Evolutionary conservation across 352 stramenopile genomes (phyloP).

Genomic region (Globisporangium nunn): DNA sequence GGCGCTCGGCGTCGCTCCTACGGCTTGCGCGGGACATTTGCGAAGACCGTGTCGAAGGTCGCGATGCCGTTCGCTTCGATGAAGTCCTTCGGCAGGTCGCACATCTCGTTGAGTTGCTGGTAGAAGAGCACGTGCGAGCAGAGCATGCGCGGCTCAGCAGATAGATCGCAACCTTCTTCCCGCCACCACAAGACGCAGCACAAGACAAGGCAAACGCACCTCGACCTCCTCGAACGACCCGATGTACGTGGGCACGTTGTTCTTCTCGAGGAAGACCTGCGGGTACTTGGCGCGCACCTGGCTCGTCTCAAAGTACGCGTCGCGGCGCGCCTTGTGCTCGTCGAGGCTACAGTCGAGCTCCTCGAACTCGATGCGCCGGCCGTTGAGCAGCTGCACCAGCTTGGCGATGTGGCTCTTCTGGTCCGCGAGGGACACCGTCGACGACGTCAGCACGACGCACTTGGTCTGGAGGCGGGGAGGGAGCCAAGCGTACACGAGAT

Average conservation of each 20-base stretch:
- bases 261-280: constrained; percentile 69
- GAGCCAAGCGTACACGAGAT: not conserved
- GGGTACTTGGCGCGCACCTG: constrained; percentile 81
- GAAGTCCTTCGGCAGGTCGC: constrained; percentile 67
- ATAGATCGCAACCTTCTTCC: not conserved
- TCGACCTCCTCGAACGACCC: constrained; percentile 80
- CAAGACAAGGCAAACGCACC: constrained; percentile 17
- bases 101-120: constrained; percentile 81
- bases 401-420: constrained; percentile 75
- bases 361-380: constrained; percentile 62
- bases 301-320: constrained; percentile 74
- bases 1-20: constrained; percentile 2
- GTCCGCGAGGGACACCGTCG: constrained; percentile 63
- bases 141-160: not conserved
- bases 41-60: constrained; percentile 64
- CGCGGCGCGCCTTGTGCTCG: constrained; percentile 66
- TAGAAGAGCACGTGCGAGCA: not conserved
- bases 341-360: constrained; percentile 79
- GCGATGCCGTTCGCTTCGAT: constrained; percentile 72
- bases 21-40: constrained; percentile 12
- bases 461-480: constrained; percentile 9
- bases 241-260: constrained; percentile 47
- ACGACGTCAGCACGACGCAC: constrained; percentile 72
- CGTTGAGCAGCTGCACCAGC: constrained; percentile 62
- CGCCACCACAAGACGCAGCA: not conserved